A percentile compares a stretch with the other conserved stretches of the same genome.
These are phyloP conservation scores for Penicillium sp. DNA, from an alignment of 2,329 filamentous ascomycete genomes.

Conservation along the genomic window DNA sequence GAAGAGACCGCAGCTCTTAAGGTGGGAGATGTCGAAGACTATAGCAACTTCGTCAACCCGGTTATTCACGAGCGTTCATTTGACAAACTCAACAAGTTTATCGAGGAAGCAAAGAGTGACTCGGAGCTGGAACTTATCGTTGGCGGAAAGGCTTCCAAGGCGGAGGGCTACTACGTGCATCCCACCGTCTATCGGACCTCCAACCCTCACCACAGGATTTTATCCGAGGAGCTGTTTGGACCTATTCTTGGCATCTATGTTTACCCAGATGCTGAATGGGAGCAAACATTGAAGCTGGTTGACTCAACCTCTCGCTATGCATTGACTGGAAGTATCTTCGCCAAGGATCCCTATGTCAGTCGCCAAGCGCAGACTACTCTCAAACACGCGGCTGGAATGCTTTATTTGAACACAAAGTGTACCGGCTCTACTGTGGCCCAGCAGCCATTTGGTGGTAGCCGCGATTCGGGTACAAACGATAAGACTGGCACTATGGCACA, in stretches of 20 bases:
- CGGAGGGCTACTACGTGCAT: constrained; percentile 74
- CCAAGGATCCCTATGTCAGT: constrained; percentile 46
- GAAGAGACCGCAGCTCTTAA: constrained; percentile 65
- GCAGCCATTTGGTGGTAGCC: constrained; percentile 55
- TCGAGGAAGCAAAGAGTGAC: constrained; percentile 73
- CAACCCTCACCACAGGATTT: constrained; percentile 66
- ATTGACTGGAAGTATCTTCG: constrained; percentile 20
- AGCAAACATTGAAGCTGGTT: constrained; percentile 13
- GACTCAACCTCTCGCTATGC: constrained; percentile 20
- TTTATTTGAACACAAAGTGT: constrained; percentile 59
- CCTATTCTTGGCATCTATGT: constrained; percentile 69
- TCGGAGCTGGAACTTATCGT: constrained; percentile 66
- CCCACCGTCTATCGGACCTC: constrained; percentile 74
- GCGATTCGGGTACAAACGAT: constrained; percentile 55
- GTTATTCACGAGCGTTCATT: constrained; percentile 79
- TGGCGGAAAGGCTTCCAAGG: constrained; percentile 71
- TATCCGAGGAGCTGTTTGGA: constrained; percentile 75
- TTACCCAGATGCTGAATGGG: constrained; percentile 61
- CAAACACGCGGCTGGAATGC: constrained; percentile 55
- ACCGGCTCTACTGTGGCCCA: constrained; percentile 56
- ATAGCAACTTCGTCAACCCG: constrained; percentile 75
- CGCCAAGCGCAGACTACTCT: constrained; percentile 51
- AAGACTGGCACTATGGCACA: constrained; percentile 54
- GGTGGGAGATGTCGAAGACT: constrained; percentile 65
- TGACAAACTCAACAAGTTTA: constrained; percentile 70